Base-by-base conservation (phyloP, 148 eudicot genomes). In the Diospyros lotus region DNA sequence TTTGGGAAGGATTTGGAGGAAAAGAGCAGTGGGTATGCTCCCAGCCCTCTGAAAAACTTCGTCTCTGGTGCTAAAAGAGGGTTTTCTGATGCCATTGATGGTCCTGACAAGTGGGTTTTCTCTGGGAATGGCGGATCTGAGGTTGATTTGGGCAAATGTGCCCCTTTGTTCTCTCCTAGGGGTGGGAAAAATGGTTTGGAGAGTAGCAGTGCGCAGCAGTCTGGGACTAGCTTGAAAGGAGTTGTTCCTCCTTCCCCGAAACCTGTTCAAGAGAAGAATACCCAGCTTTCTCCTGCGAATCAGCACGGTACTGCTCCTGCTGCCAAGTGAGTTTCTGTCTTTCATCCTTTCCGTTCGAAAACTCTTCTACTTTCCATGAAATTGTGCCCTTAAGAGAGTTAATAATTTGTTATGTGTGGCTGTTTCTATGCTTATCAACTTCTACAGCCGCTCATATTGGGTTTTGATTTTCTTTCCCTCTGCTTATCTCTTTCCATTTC, bases 51-150 rank as follows among this genome's bases (percentile, higher is more conserved):
- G 59, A 87, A 81, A 64, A 69, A 45, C 66, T 78, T 72, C 44
- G 78, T 75, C 48, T 82, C 90, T 9, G 84, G 90, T 5, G 83
- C 84, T 55, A 87, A 87, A 58, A 84, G 90, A 76, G 90, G 83
- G 0, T 87, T 87, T 77, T 82, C 80, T 70, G 86, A 87, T 69
- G 79, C 86, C 10, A 84, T 86, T 63, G 68, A 82, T 74, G 90
- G 84, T 12, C 72, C 86, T 78, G 78, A 63, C 7, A 87, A 87
- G 46, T 87, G 90, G 90, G 87, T 53, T 77, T 76, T 86, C 58
- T 64, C 80, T 43, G 60, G 74, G 18, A 71, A 64, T 73, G 83
- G 81, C 70, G 86, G 84, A 76, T 82, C 90, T 82, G 90, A 80
- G 75, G 78, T 42, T 79, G 81, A 72, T 71, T 69, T 78, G 74